Evolutionary conservation across 2,329 filamentous ascomycete species (phyloP).

Genomic region (Trichoderma lentiforme): DNA sequence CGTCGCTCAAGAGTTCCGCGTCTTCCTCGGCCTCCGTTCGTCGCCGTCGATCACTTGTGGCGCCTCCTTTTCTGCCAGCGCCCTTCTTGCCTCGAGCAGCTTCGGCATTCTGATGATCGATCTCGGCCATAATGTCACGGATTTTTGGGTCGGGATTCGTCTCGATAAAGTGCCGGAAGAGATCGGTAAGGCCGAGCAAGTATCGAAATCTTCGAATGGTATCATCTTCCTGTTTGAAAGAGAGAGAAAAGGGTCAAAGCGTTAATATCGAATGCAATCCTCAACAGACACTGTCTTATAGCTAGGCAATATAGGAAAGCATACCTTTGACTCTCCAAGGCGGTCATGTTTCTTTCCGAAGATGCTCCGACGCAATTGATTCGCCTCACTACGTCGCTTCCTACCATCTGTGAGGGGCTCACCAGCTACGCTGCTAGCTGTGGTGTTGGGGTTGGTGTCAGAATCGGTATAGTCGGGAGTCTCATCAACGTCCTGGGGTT

Average conservation of each 20-base stretch:
- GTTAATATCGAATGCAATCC: neutral
- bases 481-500: constrained; percentile 57
- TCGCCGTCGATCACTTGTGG: constrained; percentile 71
- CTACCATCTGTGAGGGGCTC: constrained; percentile 73
- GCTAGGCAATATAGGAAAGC: neutral
- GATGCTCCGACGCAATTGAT: constrained; percentile 85
- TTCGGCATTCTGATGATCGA: constrained; percentile 87
- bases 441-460: constrained; percentile 65
- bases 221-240: constrained; percentile 73
- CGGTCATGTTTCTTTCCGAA: constrained; percentile 93
- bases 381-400: constrained; percentile 80
- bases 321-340: constrained; percentile 86
- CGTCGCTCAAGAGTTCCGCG: constrained; percentile 80
- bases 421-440: constrained; percentile 80
- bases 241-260: neutral
- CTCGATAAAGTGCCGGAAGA: constrained; percentile 99
- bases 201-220: constrained; percentile 93
- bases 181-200: constrained; percentile 86
- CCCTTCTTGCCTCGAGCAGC: constrained; percentile 68
- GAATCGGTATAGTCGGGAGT: constrained; percentile 65
- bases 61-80: constrained; percentile 77
- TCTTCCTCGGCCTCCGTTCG: constrained; percentile 98
- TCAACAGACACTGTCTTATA: neutral
- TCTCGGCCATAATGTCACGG: constrained; percentile 88
- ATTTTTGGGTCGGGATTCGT: constrained; percentile 94